These are phyloP conservation scores for Ganoderma multipileum DNA, from an alignment of 1,284 basidiomycete genomes.

Conservation along the genomic window DNA sequence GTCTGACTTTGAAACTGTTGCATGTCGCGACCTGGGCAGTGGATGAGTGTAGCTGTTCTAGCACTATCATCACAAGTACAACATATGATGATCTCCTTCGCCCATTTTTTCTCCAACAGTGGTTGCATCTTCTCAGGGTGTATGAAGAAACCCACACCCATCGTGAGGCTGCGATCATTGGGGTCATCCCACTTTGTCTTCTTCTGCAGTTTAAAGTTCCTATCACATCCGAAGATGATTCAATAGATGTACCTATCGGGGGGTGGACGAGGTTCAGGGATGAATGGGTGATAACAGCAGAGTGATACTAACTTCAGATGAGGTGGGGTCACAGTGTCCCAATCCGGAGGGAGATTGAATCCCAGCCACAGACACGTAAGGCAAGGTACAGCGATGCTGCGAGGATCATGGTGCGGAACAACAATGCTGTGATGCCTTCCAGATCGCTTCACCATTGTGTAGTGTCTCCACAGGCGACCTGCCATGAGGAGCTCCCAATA, in stretches of 20 bases:
- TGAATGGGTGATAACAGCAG: background rate
- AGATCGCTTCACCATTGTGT: background rate
- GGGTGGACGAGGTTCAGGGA: background rate
- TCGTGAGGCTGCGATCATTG: background rate
- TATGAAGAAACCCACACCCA: background rate
- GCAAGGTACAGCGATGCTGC: background rate
- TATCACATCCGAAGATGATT: background rate
- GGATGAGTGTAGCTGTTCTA: no score
- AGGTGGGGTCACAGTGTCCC: background rate
- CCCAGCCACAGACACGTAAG: background rate
- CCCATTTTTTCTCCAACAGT: background rate
- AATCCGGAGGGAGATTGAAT: background rate
- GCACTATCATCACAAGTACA: no score
- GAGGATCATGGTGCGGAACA: background rate
- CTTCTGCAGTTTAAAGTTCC: constrained; percentile 17
- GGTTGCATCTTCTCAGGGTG: background rate
- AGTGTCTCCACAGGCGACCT: background rate
- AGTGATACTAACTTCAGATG: background rate
- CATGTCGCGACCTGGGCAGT: background rate
- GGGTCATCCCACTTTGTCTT: constrained; percentile 9
- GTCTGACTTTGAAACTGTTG: constrained; percentile 8
- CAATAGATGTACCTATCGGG: constrained; percentile 6
- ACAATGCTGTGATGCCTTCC: background rate
- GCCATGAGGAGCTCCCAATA: background rate
- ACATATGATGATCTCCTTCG: background rate